phyloP scores from a whole-genome alignment of 345 rosid species.

The Boechera divaricarpa region DNA sequence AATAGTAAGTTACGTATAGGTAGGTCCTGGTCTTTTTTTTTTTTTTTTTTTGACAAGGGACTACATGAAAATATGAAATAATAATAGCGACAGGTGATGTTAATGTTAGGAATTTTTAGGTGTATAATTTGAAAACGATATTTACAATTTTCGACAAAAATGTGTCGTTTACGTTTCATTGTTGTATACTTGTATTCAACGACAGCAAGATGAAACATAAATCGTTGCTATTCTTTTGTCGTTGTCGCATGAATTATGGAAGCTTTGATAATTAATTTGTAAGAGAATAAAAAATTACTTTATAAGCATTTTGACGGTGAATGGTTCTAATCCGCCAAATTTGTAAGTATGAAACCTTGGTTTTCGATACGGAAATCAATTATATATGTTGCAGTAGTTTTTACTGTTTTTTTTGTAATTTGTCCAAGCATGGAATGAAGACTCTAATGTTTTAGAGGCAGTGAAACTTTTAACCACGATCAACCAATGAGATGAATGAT shows the following conservation, averaged over 20 bases:
- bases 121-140: background rate
- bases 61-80: background rate
- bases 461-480: too few species aligned
- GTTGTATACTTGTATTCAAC: background rate
- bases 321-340: too few species aligned
- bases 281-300: background rate
- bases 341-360: too few species aligned
- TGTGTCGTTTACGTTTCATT: conserved; percentile 18
- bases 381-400: too few species aligned
- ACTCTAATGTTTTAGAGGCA: too few species aligned
- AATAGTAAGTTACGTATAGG: too few species aligned
- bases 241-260: conserved; percentile 11
- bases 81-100: conserved; percentile 1
- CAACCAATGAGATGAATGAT: too few species aligned
- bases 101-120: background rate
- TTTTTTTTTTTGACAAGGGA: background rate
- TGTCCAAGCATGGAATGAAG: too few species aligned
- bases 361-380: too few species aligned
- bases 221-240: conserved; percentile 18
- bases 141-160: background rate
- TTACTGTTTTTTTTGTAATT: too few species aligned
- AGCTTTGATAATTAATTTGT: background rate
- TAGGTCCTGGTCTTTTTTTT: background rate
- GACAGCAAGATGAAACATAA: conserved; percentile 10
- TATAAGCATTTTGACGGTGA: background rate